phyloP scores from a whole-genome alignment of 768 basidiomycete species.

The Trametes cingulata region DNA sequence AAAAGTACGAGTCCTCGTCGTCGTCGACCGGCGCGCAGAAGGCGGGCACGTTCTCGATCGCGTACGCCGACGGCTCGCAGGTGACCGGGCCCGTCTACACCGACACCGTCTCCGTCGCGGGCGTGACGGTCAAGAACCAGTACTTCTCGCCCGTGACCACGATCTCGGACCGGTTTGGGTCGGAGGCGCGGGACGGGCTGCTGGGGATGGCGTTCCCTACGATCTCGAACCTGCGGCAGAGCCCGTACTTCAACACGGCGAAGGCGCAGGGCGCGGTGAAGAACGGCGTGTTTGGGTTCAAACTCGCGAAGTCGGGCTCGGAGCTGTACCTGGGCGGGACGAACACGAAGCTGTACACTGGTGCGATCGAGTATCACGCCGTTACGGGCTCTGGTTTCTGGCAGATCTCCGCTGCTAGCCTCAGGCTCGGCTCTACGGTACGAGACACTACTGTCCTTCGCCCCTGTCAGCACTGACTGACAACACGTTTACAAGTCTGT shows the following conservation, averaged over 20 bases:
- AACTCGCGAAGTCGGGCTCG: conserved; percentile 29
- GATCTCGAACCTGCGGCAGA: conserved; percentile 22
- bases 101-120: conserved; percentile 34
- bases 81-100: conserved; percentile 33
- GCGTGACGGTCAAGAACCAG: conserved; percentile 24
- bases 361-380: conserved; percentile 33
- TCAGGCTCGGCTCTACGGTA: conserved; percentile 1
- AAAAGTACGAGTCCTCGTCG: conserved; percentile 20
- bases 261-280: conserved; percentile 21
- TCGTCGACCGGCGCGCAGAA: conserved; percentile 27
- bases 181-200: conserved; percentile 22
- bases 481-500: not conserved
- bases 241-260: conserved; percentile 30
- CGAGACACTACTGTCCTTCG: not conserved
- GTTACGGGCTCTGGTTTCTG: conserved; percentile 23
- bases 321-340: conserved; percentile 40
- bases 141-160: conserved; percentile 15
- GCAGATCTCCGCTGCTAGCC: conserved; percentile 23
- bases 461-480: too few relatives aligned
- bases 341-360: conserved; percentile 34
- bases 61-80: conserved; percentile 38
- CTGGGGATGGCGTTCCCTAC: conserved; percentile 31
- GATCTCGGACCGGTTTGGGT: not conserved
- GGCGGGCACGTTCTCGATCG: conserved; percentile 30
- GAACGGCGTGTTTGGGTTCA: conserved; percentile 29